Percentiles rank a stretch among this genome's conserved stretches.
These are phyloP conservation scores for Phialophora expanda DNA, from an alignment of 2,329 filamentous ascomycete species.

Conservation along the genomic window DNA sequence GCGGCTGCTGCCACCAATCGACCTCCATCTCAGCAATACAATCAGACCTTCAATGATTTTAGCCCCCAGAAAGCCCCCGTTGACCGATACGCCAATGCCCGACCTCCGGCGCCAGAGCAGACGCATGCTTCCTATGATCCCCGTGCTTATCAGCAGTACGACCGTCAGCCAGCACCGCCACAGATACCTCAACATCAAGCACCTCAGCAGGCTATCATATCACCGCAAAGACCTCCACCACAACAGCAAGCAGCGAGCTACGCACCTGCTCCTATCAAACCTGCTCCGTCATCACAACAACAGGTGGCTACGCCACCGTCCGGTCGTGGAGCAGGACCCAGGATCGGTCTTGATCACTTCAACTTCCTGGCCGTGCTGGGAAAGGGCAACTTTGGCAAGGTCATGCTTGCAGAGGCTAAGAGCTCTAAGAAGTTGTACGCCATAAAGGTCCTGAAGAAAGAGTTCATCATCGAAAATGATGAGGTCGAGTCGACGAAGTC, in stretches of 20 bases:
- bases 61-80: conserved; percentile 39
- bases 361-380: conserved; percentile 98
- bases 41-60: conserved; percentile 53
- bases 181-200: conserved; percentile 42
- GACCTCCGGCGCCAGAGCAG: conserved; percentile 42
- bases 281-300: conserved; percentile 42
- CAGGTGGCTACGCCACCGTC: conserved; percentile 40
- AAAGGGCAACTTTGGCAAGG: conserved; percentile 99
- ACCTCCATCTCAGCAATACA: conserved; percentile 52
- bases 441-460: conserved; percentile 99
- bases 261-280: conserved; percentile 52
- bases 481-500: conserved; percentile 98
- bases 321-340: conserved; percentile 49
- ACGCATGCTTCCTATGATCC: conserved; percentile 56
- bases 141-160: conserved; percentile 48
- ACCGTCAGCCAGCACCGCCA: conserved; percentile 38
- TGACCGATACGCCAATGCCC: conserved; percentile 45
- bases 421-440: conserved; percentile 88
- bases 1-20: conserved; percentile 57
- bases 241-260: conserved; percentile 47
- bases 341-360: conserved; percentile 97
- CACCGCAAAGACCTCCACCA: conserved; percentile 38
- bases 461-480: conserved; percentile 99
- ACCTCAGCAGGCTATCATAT: conserved; percentile 37
- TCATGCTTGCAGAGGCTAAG: conserved; percentile 99